A percentile compares a stretch with the other conserved stretches of the same genome.
Evolutionary conservation across 2,329 filamentous ascomycete species (phyloP).

Genomic region (Colletotrichum nymphaeae): DNA sequence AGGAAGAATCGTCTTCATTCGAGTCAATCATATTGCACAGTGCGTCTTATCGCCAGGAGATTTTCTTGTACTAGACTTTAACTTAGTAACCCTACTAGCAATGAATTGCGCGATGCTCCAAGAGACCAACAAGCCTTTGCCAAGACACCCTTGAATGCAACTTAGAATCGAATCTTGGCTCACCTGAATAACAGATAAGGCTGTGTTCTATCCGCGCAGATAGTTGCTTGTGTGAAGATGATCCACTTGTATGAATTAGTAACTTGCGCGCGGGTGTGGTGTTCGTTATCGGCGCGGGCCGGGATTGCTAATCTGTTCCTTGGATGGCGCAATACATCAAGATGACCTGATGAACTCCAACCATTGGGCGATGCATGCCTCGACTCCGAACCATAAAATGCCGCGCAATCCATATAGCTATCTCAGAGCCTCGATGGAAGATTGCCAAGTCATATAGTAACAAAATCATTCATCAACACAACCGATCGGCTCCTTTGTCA

Average conservation of each 20-base stretch:
- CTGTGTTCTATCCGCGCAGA: background rate
- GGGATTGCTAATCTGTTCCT: slow-evolving; percentile 28
- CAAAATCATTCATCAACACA: no score
- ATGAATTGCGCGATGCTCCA: no score
- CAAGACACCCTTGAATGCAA: no score
- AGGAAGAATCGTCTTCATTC: no score
- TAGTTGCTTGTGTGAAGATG: background rate
- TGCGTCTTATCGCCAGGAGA: no score
- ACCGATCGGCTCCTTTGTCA: background rate
- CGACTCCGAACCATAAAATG: slow-evolving; percentile 11
- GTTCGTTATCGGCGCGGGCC: slow-evolving; percentile 22
- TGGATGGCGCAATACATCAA: slow-evolving; percentile 24
- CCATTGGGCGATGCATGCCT: background rate
- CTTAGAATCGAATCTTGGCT: no score
- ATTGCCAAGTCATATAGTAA: background rate
- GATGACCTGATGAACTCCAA: slow-evolving; percentile 7
- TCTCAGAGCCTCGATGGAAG: no score
- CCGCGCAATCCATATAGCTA: background rate
- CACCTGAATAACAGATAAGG: no score
- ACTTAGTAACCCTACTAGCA: no score
- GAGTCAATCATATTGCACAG: no score
- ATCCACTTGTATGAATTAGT: background rate
- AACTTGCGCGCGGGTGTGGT: background rate
- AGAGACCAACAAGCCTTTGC: no score
- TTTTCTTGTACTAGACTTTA: no score